Percentiles rank a stretch among this genome's conserved stretches.
Evolutionary conservation across 352 stramenopile species (phyloP).

Genomic region (Phytophthora nicotianae): DNA sequence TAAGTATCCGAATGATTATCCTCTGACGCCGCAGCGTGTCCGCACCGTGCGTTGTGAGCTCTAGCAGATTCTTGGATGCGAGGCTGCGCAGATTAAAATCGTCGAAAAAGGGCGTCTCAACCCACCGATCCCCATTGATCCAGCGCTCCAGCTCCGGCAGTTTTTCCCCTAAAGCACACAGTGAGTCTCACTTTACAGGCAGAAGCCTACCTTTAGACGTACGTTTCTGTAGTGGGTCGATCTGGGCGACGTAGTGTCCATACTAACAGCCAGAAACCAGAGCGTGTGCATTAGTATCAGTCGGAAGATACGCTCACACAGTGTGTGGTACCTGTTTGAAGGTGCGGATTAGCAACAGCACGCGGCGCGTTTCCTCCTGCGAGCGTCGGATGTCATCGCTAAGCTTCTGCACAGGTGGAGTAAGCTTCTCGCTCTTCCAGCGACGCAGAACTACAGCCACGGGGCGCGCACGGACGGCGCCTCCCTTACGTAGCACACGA

Average conservation of each 20-base stretch:
- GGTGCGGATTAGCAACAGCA: conserved; percentile 85
- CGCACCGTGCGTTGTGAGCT: conserved; percentile 81
- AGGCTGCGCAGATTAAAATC: conserved; percentile 87
- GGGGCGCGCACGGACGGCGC: conserved; percentile 4
- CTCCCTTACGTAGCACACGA: conserved; percentile 10
- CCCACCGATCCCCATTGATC: conserved; percentile 83
- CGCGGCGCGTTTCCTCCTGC: conserved; percentile 84
- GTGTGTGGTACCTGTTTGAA: conserved; percentile 71
- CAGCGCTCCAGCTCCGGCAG: conserved; percentile 84
- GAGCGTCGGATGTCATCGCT: conserved; percentile 83
- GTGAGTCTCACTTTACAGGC: neutral
- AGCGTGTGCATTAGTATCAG: neutral
- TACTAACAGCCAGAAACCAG: conserved; percentile 44
- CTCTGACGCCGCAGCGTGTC: conserved; percentile 1
- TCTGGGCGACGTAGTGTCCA: conserved; percentile 88
- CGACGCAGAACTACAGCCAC: conserved; percentile 5
- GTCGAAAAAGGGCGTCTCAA: conserved; percentile 88
- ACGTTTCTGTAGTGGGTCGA: conserved; percentile 87
- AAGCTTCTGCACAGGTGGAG: conserved; percentile 59
- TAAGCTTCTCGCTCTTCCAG: conserved; percentile 23
- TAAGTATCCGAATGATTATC: conserved; percentile 3
- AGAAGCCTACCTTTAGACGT: neutral
- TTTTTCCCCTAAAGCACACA: conserved; percentile 61
- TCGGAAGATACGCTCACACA: neutral
- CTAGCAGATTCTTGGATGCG: conserved; percentile 80